These are phyloP conservation scores for Pythium scleroteichum DNA, from an alignment of 352 stramenopile species.

Conservation along the genomic window DNA sequence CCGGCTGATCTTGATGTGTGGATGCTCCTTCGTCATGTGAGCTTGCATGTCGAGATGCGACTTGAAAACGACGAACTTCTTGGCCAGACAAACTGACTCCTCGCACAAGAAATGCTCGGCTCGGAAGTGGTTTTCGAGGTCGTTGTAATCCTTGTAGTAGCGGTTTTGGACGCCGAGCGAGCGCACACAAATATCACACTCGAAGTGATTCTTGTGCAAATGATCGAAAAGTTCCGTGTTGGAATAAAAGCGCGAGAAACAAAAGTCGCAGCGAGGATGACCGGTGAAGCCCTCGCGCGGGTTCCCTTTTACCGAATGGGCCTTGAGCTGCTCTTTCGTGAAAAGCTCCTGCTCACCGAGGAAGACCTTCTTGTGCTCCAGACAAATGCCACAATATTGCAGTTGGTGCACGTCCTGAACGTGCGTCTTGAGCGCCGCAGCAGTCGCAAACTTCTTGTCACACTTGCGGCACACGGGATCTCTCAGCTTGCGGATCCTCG, in stretches of 20 bases:
- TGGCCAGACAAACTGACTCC: slow-evolving; percentile 71
- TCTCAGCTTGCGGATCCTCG: slow-evolving; percentile 61
- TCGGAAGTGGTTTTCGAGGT: slow-evolving; percentile 91
- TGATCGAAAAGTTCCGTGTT: slow-evolving; percentile 89
- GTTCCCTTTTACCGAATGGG: slow-evolving; percentile 71
- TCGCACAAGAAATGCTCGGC: slow-evolving; percentile 89
- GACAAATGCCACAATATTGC: slow-evolving; percentile 82
- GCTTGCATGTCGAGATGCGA: slow-evolving; percentile 84
- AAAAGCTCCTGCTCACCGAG: slow-evolving; percentile 76
- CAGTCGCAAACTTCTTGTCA: slow-evolving; percentile 68
- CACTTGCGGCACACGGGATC: slow-evolving; percentile 75
- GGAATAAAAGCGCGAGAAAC: slow-evolving; percentile 85
- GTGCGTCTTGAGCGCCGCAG: slow-evolving; percentile 71
- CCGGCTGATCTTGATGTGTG: slow-evolving; percentile 80
- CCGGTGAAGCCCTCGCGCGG: slow-evolving; percentile 78
- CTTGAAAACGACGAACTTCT: slow-evolving; percentile 91
- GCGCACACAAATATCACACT: slow-evolving; percentile 89
- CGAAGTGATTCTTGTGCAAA: slow-evolving; percentile 91
- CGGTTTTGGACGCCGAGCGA: slow-evolving; percentile 78
- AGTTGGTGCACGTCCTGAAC: slow-evolving; percentile 70
- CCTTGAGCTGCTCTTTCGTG: slow-evolving; percentile 75
- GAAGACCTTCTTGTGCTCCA: slow-evolving; percentile 91
- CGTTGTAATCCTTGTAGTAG: slow-evolving; percentile 92
- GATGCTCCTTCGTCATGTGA: slow-evolving; percentile 81
- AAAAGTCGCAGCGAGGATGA: slow-evolving; percentile 90